Evolutionary conservation across 768 basidiomycete species (phyloP), one percentile per base, ranked within the genome.

Genomic region (Amanita muscaria): DNA sequence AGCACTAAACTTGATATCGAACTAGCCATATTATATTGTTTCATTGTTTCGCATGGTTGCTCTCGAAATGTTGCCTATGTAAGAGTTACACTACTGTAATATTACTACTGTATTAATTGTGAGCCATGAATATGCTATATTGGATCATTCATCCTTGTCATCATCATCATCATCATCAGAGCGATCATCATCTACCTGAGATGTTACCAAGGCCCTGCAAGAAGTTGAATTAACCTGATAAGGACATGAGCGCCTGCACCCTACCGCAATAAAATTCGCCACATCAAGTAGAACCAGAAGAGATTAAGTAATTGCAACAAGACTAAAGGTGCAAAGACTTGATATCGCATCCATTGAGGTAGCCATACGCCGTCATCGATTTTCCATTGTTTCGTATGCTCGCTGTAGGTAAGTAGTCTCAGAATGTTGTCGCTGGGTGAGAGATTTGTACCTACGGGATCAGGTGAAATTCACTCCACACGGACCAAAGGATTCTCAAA

Each of bases 281-380:
- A 62, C 60, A 97, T 91, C 21, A 91, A 69, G 64, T 70, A 79
- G 61, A 88, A 94, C 93, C 93, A 97, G 70, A 96, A 96, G 19
- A 94, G 48, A 58, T 97, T 97, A 54, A 99, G 70, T 31, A 77
- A 53, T 59, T 92, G 89, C 12, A 99, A 70, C 0, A 89, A 64
- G 5, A 79, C 49, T 45, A 98, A 64, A 0, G 91, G 84, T 0
- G 63, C 49, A 53, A 93, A 88, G 41, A 94, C 76, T 52, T 91
- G 88, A 54, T 77, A 81, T 54, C 70, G 76, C 76, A 93, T 81
- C 88, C 90, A 97, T 56, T 63, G 56, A 1, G 62, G 69, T 50
- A 94, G 63, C 70, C 82, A 92, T 6, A 70, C 73, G 3, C 89
- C 91, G 14, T 74, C 68, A 15, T 66, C 51, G 1, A 78, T 77